These are phyloP conservation scores for Talaromyces islandicus DNA, from an alignment of 2,329 filamentous ascomycete species.

Conservation along the genomic window DNA sequence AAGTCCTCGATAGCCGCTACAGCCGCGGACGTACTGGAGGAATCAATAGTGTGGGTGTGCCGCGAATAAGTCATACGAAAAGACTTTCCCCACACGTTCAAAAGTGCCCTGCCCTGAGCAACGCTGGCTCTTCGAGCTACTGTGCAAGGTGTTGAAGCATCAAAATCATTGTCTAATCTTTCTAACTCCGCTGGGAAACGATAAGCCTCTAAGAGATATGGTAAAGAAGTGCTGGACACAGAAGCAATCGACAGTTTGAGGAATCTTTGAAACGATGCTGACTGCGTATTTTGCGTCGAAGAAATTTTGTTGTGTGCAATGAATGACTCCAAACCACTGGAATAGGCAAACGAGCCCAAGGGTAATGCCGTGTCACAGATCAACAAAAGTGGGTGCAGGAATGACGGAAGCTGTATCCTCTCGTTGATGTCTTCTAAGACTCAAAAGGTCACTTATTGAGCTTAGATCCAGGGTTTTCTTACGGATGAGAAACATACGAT, in stretches of 20 bases:
- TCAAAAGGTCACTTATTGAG: not conserved
- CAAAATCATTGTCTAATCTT: conserved; percentile 56
- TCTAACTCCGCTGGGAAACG: conserved; percentile 44
- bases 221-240: conserved; percentile 53
- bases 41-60: conserved; percentile 7
- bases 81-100: conserved; percentile 56
- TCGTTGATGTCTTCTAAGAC: not conserved
- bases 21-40: conserved; percentile 15
- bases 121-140: conserved; percentile 57
- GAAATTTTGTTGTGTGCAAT: conserved; percentile 50
- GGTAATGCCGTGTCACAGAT: conserved; percentile 60
- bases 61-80: conserved; percentile 33
- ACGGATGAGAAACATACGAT: conserved; percentile 9
- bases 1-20: conserved; percentile 31
- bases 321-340: conserved; percentile 59
- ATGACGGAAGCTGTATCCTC: conserved; percentile 2
- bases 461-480: not conserved
- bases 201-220: conserved; percentile 54
- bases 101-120: conserved; percentile 54
- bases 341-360: conserved; percentile 61
- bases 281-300: conserved; percentile 24
- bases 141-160: conserved; percentile 57
- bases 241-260: conserved; percentile 52
- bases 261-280: conserved; percentile 48
- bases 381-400: conserved; percentile 52